A percentile compares a stretch with the other conserved stretches of the same genome.
phyloP scores from a whole-genome alignment of 73 alveolate species.

The Tetrahymena malaccensis region DNA sequence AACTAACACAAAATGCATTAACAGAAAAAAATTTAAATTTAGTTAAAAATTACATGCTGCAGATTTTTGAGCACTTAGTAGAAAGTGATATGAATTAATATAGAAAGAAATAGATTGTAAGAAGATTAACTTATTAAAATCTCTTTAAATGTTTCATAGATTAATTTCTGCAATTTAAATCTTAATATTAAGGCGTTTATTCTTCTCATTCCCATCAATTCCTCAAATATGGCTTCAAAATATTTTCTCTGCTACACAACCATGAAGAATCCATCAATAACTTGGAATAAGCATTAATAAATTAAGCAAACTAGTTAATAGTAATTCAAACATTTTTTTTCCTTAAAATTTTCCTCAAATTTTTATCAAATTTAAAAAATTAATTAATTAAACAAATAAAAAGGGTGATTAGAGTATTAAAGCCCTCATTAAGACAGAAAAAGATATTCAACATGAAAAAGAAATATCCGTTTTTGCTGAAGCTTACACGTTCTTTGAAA shows the following conservation, averaged over 20 bases:
- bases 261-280: neutral
- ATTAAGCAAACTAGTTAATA: neutral
- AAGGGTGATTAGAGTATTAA: neutral
- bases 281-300: neutral
- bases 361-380: too few species aligned
- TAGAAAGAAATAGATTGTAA: neutral
- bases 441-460: neutral
- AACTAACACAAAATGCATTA: neutral
- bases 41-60: neutral
- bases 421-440: neutral
- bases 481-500: neutral
- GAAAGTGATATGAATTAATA: neutral
- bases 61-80: neutral
- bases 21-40: neutral
- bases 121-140: neutral
- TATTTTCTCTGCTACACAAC: neutral
- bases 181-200: neutral
- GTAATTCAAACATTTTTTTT: neutral
- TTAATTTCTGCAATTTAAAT: neutral
- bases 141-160: neutral
- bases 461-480: neutral
- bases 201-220: neutral
- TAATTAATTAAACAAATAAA: too few species aligned
- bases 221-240: neutral
- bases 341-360: neutral